phyloP scores from a whole-genome alignment of 805 yeast genomes.

The Wickerhamiella parazyma region DNA sequence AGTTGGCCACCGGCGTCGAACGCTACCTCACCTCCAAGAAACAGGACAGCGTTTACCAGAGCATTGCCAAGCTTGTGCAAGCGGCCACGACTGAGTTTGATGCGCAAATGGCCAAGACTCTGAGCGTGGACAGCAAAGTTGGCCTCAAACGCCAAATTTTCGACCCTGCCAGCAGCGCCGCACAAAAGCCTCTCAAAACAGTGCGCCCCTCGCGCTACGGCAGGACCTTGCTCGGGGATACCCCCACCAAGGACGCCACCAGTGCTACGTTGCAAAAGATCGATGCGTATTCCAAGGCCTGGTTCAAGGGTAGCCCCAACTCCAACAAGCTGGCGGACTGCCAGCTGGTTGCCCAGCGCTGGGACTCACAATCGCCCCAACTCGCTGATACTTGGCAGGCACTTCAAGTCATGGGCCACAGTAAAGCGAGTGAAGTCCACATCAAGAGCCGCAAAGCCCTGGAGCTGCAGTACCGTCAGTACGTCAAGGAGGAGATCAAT shows the following conservation, averaged over 20 bases:
- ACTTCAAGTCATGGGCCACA: conserved; percentile 11
- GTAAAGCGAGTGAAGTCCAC: conserved; percentile 29
- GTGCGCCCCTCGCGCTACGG: conserved; percentile 34
- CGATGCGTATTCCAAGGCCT: neutral
- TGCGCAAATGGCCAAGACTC: conserved; percentile 51
- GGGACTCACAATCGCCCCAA: conserved; percentile 47
- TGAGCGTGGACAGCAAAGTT: conserved; percentile 72
- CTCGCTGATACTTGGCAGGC: conserved; percentile 35
- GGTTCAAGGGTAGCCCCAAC: neutral
- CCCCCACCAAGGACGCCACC: neutral
- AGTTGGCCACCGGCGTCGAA: conserved; percentile 37
- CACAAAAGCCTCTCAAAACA: conserved; percentile 45
- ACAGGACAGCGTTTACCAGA: conserved; percentile 67
- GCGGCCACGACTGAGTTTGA: conserved; percentile 77
- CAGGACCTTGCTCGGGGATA: conserved; percentile 7
- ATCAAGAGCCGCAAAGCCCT: conserved; percentile 42
- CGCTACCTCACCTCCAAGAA: conserved; percentile 52
- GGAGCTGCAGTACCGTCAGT: conserved; percentile 64
- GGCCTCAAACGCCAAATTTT: conserved; percentile 55
- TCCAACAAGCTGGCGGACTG: neutral
- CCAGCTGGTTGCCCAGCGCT: conserved; percentile 33
- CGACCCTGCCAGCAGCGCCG: conserved; percentile 57
- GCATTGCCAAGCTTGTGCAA: conserved; percentile 67
- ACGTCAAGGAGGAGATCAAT: conserved; percentile 52
- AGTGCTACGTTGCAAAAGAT: conserved; percentile 19